Evolutionary conservation across 495 filamentous ascomycete species (phyloP).

Genomic region (Amphirosellinia nigrospora): DNA sequence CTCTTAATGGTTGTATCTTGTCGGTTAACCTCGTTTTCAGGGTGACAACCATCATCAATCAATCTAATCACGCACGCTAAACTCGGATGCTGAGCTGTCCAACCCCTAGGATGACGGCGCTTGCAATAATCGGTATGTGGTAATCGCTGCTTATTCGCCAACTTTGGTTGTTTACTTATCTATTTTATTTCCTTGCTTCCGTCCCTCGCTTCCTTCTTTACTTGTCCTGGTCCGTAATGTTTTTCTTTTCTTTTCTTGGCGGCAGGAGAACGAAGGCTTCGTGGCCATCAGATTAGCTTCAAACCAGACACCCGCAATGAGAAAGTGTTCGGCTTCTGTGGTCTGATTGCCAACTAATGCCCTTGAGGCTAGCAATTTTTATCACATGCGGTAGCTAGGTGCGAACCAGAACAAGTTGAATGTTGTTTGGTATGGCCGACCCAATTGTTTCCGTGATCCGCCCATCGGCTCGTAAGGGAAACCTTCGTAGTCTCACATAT

Average conservation of each 20-base stretch:
- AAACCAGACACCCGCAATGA: conserved; percentile 7
- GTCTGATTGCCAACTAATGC: conserved; percentile 19
- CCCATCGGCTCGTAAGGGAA: conserved; percentile 1
- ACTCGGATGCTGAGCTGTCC: conserved; percentile 4
- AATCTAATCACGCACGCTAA: neutral
- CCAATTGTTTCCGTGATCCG: neutral
- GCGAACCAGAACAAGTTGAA: conserved; percentile 8
- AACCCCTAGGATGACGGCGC: neutral
- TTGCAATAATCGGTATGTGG: neutral
- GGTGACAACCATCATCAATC: neutral
- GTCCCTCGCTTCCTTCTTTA: neutral
- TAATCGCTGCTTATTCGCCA: neutral
- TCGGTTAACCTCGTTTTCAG: conserved; percentile 1
- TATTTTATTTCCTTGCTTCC: neutral
- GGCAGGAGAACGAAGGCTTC: neutral
- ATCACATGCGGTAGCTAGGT: neutral
- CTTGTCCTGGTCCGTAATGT: neutral
- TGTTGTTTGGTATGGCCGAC: conserved; percentile 4
- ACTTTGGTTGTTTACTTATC: conserved; percentile 4
- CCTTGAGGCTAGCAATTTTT: neutral
- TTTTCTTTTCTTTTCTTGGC: conserved; percentile 25
- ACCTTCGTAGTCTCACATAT: conserved; percentile 13
- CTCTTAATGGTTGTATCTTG: neutral
- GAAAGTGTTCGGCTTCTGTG: conserved; percentile 4
- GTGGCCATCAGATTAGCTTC: conserved; percentile 14